Percentiles rank a stretch among this genome's conserved stretches.
phyloP scores from a whole-genome alignment of 1,139 yeast species.

The Yamadazyma buinensis region DNA sequence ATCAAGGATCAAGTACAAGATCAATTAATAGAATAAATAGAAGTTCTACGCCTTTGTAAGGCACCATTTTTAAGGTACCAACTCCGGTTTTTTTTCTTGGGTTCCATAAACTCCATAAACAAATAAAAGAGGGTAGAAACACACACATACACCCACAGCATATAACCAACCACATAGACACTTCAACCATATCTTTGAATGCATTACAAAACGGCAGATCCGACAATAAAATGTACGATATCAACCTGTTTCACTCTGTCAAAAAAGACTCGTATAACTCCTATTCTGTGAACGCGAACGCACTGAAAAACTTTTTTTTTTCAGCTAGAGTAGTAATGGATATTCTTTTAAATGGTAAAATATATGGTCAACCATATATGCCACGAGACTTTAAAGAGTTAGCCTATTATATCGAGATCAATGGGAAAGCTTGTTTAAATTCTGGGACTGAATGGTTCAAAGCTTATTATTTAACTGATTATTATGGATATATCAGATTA shows the following conservation, averaged over 20 bases:
- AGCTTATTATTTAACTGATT: constrained; percentile 8
- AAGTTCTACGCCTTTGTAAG: constrained; percentile 33
- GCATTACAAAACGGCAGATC: no score
- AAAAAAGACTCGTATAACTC: no score
- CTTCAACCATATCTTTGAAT: no score
- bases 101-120: background rate
- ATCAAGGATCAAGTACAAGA: constrained; percentile 27
- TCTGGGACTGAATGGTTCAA: constrained; percentile 2
- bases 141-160: background rate
- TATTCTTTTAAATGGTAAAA: constrained; percentile 1
- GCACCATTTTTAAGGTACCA: no score
- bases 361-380: constrained; percentile 14
- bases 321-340: no score
- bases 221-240: no score
- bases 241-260: no score
- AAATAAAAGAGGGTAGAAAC: background rate
- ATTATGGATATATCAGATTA: constrained; percentile 16
- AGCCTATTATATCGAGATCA: constrained; percentile 3
- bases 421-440: background rate
- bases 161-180: no score
- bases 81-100: no score
- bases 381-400: constrained; percentile 11
- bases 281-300: no score
- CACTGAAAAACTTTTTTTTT: no score
- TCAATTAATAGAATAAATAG: constrained; percentile 38